Conservation (phyloP, 2,329 filamentous ascomycete species). For the Tolypocladium nubicola region DNA sequence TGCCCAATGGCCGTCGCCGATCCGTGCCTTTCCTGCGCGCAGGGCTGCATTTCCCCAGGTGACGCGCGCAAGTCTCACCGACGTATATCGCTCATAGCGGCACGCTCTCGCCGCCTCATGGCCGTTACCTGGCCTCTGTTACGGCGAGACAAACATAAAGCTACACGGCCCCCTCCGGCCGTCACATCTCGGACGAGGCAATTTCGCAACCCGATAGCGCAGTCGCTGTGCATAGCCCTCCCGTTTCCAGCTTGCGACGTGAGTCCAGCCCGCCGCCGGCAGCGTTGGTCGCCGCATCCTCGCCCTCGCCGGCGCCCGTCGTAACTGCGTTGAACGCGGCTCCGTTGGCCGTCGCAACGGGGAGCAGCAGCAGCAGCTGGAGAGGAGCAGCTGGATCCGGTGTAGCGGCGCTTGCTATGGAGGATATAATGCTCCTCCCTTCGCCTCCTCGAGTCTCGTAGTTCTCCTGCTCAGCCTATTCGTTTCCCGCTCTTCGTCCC, state of each 20-base stretch:
- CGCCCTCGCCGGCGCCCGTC: neutral
- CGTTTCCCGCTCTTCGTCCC: neutral
- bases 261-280: neutral
- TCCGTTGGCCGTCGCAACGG: neutral
- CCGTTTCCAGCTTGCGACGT: neutral
- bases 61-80: slow-evolving; percentile 3
- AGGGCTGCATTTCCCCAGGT: neutral
- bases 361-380: neutral
- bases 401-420: neutral
- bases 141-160: neutral
- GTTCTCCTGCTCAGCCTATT: neutral
- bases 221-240: neutral
- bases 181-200: neutral
- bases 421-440: neutral
- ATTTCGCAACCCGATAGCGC: neutral
- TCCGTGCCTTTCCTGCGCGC: neutral
- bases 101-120: neutral
- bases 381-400: neutral
- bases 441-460: neutral
- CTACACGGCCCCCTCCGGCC: neutral
- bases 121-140: neutral
- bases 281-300: neutral
- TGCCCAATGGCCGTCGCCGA: neutral
- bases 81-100: slow-evolving; percentile 7
- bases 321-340: neutral